A percentile compares a stretch with the other conserved stretches of the same genome.
Conservation (phyloP, 495 filamentous ascomycete genomes). For the Talaromyces liani region DNA sequence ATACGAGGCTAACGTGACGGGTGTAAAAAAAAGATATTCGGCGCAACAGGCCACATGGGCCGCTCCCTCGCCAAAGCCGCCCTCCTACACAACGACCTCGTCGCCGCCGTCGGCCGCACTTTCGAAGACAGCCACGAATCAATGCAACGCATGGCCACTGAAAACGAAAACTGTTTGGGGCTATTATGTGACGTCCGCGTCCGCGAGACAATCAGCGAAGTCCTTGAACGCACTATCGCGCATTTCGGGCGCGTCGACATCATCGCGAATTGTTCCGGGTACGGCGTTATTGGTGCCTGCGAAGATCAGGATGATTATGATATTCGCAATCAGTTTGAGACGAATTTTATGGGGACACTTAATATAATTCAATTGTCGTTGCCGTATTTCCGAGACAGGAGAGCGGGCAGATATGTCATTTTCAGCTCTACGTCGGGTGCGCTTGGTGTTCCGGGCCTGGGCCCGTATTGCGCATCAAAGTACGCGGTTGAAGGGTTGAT, state of each 20-base stretch:
- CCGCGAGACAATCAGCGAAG: constrained; percentile 64
- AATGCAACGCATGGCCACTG: constrained; percentile 51
- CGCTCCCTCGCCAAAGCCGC: constrained; percentile 77
- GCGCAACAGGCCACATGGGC: constrained; percentile 93
- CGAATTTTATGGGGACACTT: constrained; percentile 89
- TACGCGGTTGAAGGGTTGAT: constrained; percentile 93
- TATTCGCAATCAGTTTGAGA: constrained; percentile 92
- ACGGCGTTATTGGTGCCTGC: constrained; percentile 90
- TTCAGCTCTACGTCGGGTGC: constrained; percentile 88
- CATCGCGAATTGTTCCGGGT: constrained; percentile 84
- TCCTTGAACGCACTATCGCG: constrained; percentile 58
- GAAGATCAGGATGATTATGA: constrained; percentile 96
- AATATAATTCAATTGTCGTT: constrained; percentile 90
- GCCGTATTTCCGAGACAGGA: constrained; percentile 75
- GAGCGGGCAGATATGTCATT: constrained; percentile 77
- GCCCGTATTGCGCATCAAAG: constrained; percentile 93
- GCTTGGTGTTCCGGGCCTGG: constrained; percentile 82
- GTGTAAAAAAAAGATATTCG: constrained; percentile 56
- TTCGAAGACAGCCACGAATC: constrained; percentile 67
- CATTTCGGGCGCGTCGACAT: constrained; percentile 80
- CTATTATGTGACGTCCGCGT: constrained; percentile 86
- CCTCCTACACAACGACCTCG: constrained; percentile 76
- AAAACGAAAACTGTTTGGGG: constrained; percentile 58
- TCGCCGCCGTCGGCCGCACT: constrained; percentile 80
- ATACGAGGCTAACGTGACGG: constrained; percentile 1